Evolutionary conservation across 2,329 filamentous ascomycete species (phyloP).

Genomic region (Tolypocladium tropicale): DNA sequence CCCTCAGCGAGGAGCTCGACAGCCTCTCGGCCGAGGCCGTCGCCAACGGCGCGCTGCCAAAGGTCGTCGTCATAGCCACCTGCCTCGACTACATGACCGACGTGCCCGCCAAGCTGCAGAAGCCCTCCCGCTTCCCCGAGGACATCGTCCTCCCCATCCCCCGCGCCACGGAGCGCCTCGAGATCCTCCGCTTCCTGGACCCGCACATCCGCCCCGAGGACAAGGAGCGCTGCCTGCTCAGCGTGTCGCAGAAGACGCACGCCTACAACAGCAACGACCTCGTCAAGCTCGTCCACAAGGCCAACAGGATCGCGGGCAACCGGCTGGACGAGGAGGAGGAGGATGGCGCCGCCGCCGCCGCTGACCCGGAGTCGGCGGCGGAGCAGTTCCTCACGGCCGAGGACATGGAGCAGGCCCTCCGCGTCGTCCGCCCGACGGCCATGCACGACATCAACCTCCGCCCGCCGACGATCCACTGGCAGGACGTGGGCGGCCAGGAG

Average conservation of each 20-base stretch:
- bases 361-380: constrained; percentile 4
- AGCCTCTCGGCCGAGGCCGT: constrained; percentile 32
- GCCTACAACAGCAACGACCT: constrained; percentile 79
- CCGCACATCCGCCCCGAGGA: constrained; percentile 35
- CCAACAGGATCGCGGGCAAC: constrained; percentile 15
- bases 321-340: constrained; percentile 13
- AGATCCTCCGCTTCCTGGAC: constrained; percentile 58
- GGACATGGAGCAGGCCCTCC: constrained; percentile 57
- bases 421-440: constrained; percentile 65
- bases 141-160: constrained; percentile 72
- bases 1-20: constrained; percentile 45
- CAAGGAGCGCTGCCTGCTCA: constrained; percentile 41
- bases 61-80: constrained; percentile 65
- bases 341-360: too few relatives aligned
- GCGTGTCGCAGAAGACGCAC: constrained; percentile 67
- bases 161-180: constrained; percentile 56
- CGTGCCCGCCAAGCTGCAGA: constrained; percentile 59
- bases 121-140: constrained; percentile 50
- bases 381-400: constrained; percentile 23
- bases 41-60: constrained; percentile 29
- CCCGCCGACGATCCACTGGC: constrained; percentile 76
- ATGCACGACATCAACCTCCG: constrained; percentile 87
- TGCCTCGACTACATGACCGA: constrained; percentile 61
- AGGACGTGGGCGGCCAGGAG: constrained; percentile 78
- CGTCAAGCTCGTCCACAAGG: constrained; percentile 42